Conservation (phyloP, 1,139 yeast genomes). For the Geotrichum klebahnii region DNA sequence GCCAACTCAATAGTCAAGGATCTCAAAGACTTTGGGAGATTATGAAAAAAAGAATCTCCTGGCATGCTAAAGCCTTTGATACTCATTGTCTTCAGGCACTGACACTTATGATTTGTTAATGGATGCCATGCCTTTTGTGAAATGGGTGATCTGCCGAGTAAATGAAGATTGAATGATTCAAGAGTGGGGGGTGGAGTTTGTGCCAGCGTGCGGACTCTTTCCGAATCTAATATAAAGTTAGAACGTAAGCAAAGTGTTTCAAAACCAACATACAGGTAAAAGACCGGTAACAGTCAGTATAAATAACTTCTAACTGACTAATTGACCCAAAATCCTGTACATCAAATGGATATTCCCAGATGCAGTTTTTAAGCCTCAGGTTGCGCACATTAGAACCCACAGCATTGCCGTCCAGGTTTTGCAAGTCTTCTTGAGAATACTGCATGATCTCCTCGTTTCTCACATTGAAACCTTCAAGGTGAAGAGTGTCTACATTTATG, state of each 20-base stretch:
- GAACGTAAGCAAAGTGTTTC: constrained; percentile 11
- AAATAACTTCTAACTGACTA: constrained; percentile 23
- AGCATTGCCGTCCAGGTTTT: background rate
- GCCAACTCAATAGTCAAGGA: constrained; percentile 22
- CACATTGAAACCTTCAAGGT: constrained; percentile 26
- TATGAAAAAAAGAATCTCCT: constrained; percentile 24
- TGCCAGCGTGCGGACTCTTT: constrained; percentile 26
- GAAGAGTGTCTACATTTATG: constrained; percentile 18
- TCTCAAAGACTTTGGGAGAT: constrained; percentile 24
- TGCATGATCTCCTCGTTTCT: constrained; percentile 23
- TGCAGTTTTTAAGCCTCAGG: constrained; percentile 26
- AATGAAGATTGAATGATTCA: constrained; percentile 23
- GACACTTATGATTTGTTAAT: constrained; percentile 23
- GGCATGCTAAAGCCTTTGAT: constrained; percentile 29
- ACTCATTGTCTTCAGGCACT: constrained; percentile 22
- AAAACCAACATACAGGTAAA: constrained; percentile 18
- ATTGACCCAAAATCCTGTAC: constrained; percentile 28
- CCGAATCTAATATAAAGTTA: constrained; percentile 20
- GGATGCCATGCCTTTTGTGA: constrained; percentile 29
- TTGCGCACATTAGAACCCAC: constrained; percentile 6
- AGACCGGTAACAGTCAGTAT: constrained; percentile 25
- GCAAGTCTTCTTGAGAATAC: constrained; percentile 9
- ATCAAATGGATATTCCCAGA: constrained; percentile 30
- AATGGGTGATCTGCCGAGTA: constrained; percentile 22
- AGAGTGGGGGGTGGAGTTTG: constrained; percentile 28